Percentiles rank a stretch among this genome's conserved stretches.
These are phyloP conservation scores for Heracleum sosnowskyi DNA, from an alignment of 129 eudicot genomes.

Conservation along the genomic window DNA sequence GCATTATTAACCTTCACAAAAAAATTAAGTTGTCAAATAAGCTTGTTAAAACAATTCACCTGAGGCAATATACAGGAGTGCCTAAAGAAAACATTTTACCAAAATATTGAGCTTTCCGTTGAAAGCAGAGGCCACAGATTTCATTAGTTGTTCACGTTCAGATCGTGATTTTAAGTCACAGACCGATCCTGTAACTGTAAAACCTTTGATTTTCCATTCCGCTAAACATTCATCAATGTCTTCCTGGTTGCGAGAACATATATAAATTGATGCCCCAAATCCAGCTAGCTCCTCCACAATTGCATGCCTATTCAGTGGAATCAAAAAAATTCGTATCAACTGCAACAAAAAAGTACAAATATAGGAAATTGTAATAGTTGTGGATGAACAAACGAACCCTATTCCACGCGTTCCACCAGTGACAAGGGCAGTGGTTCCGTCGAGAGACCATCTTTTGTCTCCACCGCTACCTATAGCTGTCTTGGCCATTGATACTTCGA, in stretches of 20 bases:
- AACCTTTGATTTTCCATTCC: conserved; percentile 41
- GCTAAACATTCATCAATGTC: conserved; percentile 30
- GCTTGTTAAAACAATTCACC: neutral
- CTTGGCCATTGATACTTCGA: neutral
- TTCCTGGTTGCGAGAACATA: conserved; percentile 35
- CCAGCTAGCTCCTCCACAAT: conserved; percentile 29
- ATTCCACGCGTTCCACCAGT: conserved; percentile 50
- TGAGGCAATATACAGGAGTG: neutral
- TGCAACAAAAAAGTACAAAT: neutral
- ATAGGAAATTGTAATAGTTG: too few species aligned
- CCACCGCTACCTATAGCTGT: neutral
- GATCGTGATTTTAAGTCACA: conserved; percentile 29
- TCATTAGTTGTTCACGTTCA: conserved; percentile 29
- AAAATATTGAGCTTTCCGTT: conserved; percentile 43
- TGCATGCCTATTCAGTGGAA: conserved; percentile 9
- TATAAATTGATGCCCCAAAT: conserved; percentile 24
- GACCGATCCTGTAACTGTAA: conserved; percentile 28
- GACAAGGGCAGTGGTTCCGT: conserved; percentile 39
- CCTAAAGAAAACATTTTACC: conserved; percentile 15
- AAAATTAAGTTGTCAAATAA: neutral
- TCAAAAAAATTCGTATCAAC: too few species aligned
- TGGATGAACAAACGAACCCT: conserved; percentile 15
- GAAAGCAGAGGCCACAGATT: conserved; percentile 16
- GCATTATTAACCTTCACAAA: neutral
- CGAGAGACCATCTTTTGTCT: conserved; percentile 36